phyloP scores from a whole-genome alignment of 2,329 filamentous ascomycete genomes.

The Monosporascus sp. region DNA sequence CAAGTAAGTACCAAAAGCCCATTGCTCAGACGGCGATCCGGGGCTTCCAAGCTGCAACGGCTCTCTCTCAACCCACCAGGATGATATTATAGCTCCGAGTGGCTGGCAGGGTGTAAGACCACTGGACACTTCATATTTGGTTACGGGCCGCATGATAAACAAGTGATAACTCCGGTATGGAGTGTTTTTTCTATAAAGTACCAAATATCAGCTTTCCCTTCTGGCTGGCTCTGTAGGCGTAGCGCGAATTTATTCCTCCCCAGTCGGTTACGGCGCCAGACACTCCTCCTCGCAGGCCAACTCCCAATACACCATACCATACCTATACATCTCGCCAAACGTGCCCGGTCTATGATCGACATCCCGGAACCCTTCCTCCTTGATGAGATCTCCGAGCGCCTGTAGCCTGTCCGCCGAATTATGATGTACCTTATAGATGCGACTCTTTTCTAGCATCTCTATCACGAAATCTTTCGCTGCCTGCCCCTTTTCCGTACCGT shows the following conservation, averaged over 20 bases:
- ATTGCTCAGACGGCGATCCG: too few species aligned
- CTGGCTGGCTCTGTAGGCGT: slow-evolving; percentile 8
- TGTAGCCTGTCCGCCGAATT: slow-evolving; percentile 26
- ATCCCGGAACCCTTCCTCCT: slow-evolving; percentile 16
- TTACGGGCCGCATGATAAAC: too few species aligned
- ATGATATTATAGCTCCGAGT: too few species aligned
- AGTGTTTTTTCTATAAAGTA: too few species aligned
- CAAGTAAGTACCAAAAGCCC: too few species aligned
- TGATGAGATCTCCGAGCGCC: slow-evolving; percentile 27
- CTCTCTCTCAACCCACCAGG: too few species aligned
- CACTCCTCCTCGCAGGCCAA: slow-evolving; percentile 20
- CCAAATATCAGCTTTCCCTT: too few species aligned
- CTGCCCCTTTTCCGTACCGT: slow-evolving; percentile 15
- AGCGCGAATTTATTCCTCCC: slow-evolving; percentile 19
- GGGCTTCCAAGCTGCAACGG: too few species aligned
- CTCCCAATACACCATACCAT: slow-evolving; percentile 30
- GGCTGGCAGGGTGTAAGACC: too few species aligned
- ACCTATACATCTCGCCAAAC: slow-evolving; percentile 29
- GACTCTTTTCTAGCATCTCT: slow-evolving; percentile 27
- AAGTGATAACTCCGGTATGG: too few species aligned
- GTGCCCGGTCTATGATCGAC: slow-evolving; percentile 27
- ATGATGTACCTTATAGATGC: slow-evolving; percentile 34
- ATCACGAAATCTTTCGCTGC: slow-evolving; percentile 27
- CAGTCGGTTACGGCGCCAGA: slow-evolving; percentile 14
- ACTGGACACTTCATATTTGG: too few species aligned